A percentile compares a stretch with the other conserved stretches of the same genome.
These are phyloP conservation scores for Ophiostoma australiae DNA, from an alignment of 2,329 filamentous ascomycete genomes.

Conservation along the genomic window DNA sequence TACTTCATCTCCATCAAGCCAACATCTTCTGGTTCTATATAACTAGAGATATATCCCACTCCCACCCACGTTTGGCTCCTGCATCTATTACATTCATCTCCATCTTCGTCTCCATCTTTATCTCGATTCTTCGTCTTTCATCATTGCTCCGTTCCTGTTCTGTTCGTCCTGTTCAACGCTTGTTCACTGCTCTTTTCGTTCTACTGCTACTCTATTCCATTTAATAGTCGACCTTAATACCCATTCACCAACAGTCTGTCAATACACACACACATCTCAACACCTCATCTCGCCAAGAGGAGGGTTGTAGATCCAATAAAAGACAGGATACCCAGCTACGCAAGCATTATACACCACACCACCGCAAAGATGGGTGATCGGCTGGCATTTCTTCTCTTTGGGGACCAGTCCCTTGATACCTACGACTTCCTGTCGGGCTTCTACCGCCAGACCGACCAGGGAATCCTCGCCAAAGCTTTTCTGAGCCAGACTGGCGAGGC, in stretches of 20 bases:
- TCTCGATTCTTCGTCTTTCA: background rate
- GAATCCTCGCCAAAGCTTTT: slow-evolving; percentile 56
- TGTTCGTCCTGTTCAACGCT: background rate
- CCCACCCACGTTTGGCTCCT: background rate
- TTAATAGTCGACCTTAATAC: background rate
- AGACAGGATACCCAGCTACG: slow-evolving; percentile 1
- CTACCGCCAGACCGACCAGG: slow-evolving; percentile 42
- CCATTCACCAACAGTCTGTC: background rate
- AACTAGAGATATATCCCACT: slow-evolving; percentile 2
- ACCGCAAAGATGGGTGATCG: slow-evolving; percentile 31
- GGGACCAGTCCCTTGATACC: slow-evolving; percentile 66
- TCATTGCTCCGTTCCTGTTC: background rate
- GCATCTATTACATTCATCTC: background rate
- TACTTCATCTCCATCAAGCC: background rate
- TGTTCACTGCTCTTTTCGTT: background rate
- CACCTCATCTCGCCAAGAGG: background rate
- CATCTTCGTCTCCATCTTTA: background rate
- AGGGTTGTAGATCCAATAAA: slow-evolving; percentile 2
- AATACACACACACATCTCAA: background rate
- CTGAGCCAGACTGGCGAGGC: slow-evolving; percentile 54
- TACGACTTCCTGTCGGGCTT: slow-evolving; percentile 57
- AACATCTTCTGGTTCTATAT: slow-evolving; percentile 8
- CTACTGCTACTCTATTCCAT: background rate
- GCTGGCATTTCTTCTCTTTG: slow-evolving; percentile 59
- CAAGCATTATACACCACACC: slow-evolving; percentile 12